Conservation (phyloP, 129 eudicot genomes). For the Mikania micrantha region DNA sequence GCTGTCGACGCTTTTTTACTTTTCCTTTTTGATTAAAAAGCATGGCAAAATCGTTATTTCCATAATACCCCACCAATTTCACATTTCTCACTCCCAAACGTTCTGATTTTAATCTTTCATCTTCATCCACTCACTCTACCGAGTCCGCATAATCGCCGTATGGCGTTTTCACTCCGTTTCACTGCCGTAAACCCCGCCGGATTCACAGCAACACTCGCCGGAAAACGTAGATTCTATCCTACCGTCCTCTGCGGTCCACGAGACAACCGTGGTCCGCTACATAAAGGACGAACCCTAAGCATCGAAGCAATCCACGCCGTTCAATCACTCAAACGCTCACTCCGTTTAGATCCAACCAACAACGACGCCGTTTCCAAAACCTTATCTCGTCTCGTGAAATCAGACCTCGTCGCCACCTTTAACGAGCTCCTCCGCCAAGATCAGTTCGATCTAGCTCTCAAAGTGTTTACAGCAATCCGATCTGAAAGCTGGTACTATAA, state of each 20-base stretch:
- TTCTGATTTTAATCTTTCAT: background rate
- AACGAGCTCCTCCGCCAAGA: slow-evolving; percentile 82
- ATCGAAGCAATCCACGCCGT: slow-evolving; percentile 88
- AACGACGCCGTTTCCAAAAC: slow-evolving; percentile 33
- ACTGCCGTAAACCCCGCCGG: slow-evolving; percentile 10
- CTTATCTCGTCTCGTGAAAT: slow-evolving; percentile 65
- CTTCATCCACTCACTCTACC: background rate
- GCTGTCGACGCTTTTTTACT: slow-evolving; percentile 98
- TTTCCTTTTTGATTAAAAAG: too few species aligned
- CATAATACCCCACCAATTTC: background rate
- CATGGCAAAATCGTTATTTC: slow-evolving; percentile 13
- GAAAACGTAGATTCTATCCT: slow-evolving; percentile 7
- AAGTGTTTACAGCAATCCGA: slow-evolving; percentile 52
- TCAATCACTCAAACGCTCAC: slow-evolving; percentile 81
- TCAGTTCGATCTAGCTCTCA: slow-evolving; percentile 46
- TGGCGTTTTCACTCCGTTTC: slow-evolving; percentile 44
- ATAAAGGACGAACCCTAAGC: slow-evolving; percentile 69
- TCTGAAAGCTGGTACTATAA: slow-evolving; percentile 62
- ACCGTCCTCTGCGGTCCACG: slow-evolving; percentile 74
- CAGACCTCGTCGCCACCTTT: slow-evolving; percentile 74
- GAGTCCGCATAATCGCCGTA: too few species aligned
- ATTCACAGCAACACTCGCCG: slow-evolving; percentile 14
- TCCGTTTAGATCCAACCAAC: slow-evolving; percentile 37
- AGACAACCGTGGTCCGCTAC: slow-evolving; percentile 72
- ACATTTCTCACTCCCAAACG: background rate